These are phyloP conservation scores for Conticribra weissflogii DNA, from an alignment of 108 stramenopile genomes.

Conservation along the genomic window DNA sequence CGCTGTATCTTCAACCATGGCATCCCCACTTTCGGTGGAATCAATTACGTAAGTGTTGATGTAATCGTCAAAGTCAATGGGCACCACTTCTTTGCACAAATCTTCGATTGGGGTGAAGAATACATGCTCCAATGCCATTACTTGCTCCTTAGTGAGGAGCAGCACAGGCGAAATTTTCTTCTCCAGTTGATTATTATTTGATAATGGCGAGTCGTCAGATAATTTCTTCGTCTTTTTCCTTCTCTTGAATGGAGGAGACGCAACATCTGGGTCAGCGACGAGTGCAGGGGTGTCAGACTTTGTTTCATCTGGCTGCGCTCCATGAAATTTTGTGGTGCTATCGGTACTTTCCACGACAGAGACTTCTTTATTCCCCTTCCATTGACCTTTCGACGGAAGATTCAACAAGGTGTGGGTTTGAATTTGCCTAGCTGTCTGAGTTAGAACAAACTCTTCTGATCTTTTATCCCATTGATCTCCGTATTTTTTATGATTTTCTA, in stretches of 20 bases:
- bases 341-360: not conserved
- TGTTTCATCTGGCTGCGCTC: too few species aligned
- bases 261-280: too few species aligned
- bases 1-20: too few species aligned
- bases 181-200: too few species aligned
- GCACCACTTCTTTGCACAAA: slow-evolving; percentile 14
- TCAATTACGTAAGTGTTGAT: not conserved
- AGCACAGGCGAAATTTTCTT: slow-evolving; percentile 26
- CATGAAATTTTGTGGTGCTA: too few species aligned
- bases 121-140: slow-evolving; percentile 32
- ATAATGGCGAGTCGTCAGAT: too few species aligned
- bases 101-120: slow-evolving; percentile 29
- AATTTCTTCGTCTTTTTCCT: not conserved
- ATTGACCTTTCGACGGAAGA: not conserved
- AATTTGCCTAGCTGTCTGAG: not conserved
- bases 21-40: not conserved
- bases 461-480: not conserved
- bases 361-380: not conserved
- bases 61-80: not conserved
- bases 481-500: not conserved
- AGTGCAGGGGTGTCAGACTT: too few species aligned
- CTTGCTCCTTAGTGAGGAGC: slow-evolving; percentile 36
- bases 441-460: not conserved
- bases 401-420: not conserved
- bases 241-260: too few species aligned